These are phyloP conservation scores for Physcomitrellopsis africana DNA, from an alignment of 225 moss, liverwort and hornwort genomes.

Conservation along the genomic window DNA sequence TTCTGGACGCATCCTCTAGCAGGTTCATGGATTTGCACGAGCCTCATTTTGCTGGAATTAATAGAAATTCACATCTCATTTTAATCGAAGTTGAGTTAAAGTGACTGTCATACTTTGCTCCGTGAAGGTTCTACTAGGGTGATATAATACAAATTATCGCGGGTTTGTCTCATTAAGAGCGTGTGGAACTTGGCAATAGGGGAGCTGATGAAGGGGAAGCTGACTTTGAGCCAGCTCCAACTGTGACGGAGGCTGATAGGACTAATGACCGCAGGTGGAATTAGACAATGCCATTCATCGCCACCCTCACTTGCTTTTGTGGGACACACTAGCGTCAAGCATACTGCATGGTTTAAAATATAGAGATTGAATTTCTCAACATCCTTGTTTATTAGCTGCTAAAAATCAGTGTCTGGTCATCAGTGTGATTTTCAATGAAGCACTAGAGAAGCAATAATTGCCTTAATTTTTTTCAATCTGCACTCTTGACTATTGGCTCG, in stretches of 20 bases:
- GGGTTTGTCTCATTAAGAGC: constrained; percentile 5
- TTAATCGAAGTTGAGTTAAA: not conserved
- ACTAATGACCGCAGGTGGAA: constrained; percentile 74
- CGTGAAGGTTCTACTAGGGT: not conserved
- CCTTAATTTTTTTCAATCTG: not conserved
- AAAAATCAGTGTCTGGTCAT: not conserved
- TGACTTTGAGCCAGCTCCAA: constrained; percentile 81
- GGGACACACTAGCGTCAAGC: not conserved
- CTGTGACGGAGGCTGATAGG: constrained; percentile 78
- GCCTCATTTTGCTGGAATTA: not conserved
- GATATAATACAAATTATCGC: not conserved
- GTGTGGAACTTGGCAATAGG: constrained; percentile 41
- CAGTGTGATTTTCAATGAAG: not conserved
- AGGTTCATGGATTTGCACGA: constrained; percentile 42
- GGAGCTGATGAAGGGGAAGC: constrained; percentile 83
- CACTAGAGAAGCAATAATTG: not conserved
- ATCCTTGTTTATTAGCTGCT: not conserved
- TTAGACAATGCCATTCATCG: not conserved
- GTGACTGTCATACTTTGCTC: not conserved
- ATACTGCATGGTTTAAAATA: not conserved
- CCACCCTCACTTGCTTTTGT: not conserved
- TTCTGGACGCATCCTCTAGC: constrained; percentile 80
- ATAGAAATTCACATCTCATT: not conserved
- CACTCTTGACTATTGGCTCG: constrained; percentile 1
- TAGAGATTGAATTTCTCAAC: not conserved